A percentile compares a stretch with the other conserved stretches of the same genome.
Evolutionary conservation across 495 filamentous ascomycete species (phyloP).

Genomic region (Oidiodendron maius): DNA sequence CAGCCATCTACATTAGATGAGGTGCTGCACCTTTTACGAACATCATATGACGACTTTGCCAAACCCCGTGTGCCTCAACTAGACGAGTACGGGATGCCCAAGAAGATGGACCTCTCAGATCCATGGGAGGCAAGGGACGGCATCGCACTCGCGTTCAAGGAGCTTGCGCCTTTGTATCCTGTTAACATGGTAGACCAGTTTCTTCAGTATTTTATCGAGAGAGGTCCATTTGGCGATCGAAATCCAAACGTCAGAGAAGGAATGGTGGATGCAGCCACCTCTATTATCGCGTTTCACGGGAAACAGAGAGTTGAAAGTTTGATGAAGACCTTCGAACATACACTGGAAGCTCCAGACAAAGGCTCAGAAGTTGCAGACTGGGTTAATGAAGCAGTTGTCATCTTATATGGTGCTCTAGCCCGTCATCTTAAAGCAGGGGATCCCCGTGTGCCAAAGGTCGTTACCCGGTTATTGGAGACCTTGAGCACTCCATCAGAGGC

Average conservation of each 20-base stretch:
- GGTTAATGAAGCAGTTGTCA: slow-evolving; percentile 94
- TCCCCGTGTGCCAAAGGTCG: slow-evolving; percentile 73
- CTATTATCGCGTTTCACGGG: slow-evolving; percentile 73
- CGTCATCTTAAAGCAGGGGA: slow-evolving; percentile 81
- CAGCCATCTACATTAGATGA: slow-evolving; percentile 49
- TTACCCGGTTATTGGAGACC: slow-evolving; percentile 76
- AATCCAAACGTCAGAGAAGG: slow-evolving; percentile 70
- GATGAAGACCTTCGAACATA: slow-evolving; percentile 84
- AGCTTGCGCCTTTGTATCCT: slow-evolving; percentile 64
- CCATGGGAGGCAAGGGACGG: slow-evolving; percentile 88
- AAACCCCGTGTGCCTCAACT: slow-evolving; percentile 75
- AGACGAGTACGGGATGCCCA: slow-evolving; percentile 90
- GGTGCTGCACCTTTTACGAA: slow-evolving; percentile 56
- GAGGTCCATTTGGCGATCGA: slow-evolving; percentile 75
- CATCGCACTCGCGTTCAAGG: slow-evolving; percentile 78
- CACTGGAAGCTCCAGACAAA: slow-evolving; percentile 75
- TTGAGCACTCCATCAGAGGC: slow-evolving; percentile 93
- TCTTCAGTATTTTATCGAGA: slow-evolving; percentile 76
- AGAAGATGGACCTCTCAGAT: slow-evolving; percentile 75
- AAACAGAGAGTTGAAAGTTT: slow-evolving; percentile 76
- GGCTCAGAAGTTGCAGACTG: slow-evolving; percentile 71
- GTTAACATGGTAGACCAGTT: slow-evolving; percentile 66
- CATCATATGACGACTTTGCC: slow-evolving; percentile 66
- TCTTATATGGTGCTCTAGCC: slow-evolving; percentile 90
- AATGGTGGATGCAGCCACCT: slow-evolving; percentile 90